Base-by-base conservation (phyloP, 164 flowering plant genomes). In the Berberis vulgaris region DNA sequence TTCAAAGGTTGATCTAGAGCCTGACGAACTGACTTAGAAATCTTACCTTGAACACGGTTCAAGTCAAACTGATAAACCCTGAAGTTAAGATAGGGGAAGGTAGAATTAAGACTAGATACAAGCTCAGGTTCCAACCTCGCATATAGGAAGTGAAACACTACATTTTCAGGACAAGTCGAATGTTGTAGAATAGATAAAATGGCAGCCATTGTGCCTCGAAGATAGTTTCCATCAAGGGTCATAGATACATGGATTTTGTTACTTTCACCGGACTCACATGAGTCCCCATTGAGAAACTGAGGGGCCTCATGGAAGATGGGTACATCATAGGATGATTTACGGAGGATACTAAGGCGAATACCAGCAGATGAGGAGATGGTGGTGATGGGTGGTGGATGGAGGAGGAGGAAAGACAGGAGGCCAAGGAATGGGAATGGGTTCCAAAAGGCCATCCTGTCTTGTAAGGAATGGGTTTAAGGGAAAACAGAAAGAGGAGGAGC, bases 181-280 rank as follows among this genome's bases (percentile, higher is more conserved):
- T 57, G 45, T 57, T 57, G 60, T 57, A 57, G n/a, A 41, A 57
- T 57, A 1, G 60, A 57, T 41, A 57, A 41, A 42, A 57, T 57
- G 6, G 60, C 45, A 2, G 60, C 60, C 60, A 57, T 57, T 41
- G 60, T 57, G 3, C 60, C 60, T 9, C 60, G 40, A 42, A 57
- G 60, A 10, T 57, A 57, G 41, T 57, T 57, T 11, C n/a, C 60
- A 57, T 57, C 60, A 41, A 57, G 60, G 2, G 60, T 57, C 60
- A 57, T 57, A 26, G 60, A 43, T 5, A 57, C 43, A 57, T 57
- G 60, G 6, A 57, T 57, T 6, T 11, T 9, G 41, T 41, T n/a
- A 57, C 12, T 42, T 41, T 57, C 42, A 0, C 12, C 7, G 7
- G 60, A 57, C 7, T 45, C 60, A n/a, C 60, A 57, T 41, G 44